phyloP scores from a whole-genome alignment of 2,329 filamentous ascomycete genomes.

The Dothideomycetidae sp. region DNA sequence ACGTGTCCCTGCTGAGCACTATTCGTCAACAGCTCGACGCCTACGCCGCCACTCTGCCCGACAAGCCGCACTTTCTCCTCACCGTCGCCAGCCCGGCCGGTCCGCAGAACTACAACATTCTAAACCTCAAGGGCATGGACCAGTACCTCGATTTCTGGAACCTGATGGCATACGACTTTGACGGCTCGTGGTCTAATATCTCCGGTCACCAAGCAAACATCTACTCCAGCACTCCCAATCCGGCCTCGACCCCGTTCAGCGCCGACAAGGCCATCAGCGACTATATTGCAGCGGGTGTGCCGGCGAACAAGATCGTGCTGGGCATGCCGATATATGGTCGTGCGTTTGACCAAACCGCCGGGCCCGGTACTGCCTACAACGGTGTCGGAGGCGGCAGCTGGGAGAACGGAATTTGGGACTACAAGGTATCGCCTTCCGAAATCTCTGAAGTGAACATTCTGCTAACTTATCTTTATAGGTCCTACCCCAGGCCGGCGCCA shows the following conservation, averaged over 20 bases:
- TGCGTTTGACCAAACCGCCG: conserved; percentile 65
- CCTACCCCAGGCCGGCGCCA: conserved; percentile 55
- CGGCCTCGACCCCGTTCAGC: conserved; percentile 61
- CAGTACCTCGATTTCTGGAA: conserved; percentile 35
- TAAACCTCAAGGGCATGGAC: conserved; percentile 29
- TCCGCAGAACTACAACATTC: conserved; percentile 27
- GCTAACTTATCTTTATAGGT: too few relatives aligned
- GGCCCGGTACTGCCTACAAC: conserved; percentile 52
- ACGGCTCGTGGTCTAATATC: conserved; percentile 61
- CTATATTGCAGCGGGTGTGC: conserved; percentile 52
- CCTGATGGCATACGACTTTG: conserved; percentile 40
- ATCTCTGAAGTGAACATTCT: too few relatives aligned
- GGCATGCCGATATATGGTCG: conserved; percentile 90
- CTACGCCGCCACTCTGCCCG: conserved; percentile 24
- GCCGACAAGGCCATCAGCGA: conserved; percentile 54
- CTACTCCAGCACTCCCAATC: conserved; percentile 42
- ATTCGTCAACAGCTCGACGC: conserved; percentile 26
- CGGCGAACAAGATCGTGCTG: conserved; percentile 59
- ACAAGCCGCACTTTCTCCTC: conserved; percentile 28
- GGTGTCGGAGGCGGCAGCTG: conserved; percentile 67
- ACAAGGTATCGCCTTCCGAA: too few relatives aligned
- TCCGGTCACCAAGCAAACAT: conserved; percentile 75
- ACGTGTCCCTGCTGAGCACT: conserved; percentile 26
- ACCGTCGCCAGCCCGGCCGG: conserved; percentile 32
- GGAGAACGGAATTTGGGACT: conserved; percentile 79